phyloP scores from a whole-genome alignment of 768 basidiomycete species.

The Panellus pusillus region DNA sequence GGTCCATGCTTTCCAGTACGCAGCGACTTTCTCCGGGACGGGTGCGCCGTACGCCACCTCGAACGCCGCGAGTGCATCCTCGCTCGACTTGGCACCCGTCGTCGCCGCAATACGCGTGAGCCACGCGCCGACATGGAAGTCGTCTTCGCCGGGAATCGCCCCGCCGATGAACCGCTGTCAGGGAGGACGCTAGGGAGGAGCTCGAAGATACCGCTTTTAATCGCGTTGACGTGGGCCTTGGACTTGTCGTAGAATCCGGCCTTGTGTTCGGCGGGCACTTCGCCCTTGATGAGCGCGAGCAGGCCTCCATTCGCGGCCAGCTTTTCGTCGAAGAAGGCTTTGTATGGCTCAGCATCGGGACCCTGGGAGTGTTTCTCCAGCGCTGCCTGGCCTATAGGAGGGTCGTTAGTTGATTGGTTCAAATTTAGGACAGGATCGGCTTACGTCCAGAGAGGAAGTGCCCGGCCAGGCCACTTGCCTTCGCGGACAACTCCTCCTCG shows the following conservation, averaged over 20 bases:
- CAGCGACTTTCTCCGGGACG: slow-evolving; percentile 38
- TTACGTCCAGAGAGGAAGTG: slow-evolving; percentile 41
- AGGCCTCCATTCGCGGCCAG: slow-evolving; percentile 38
- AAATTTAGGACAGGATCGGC: slow-evolving; percentile 17
- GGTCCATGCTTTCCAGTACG: slow-evolving; percentile 47
- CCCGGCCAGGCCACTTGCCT: slow-evolving; percentile 31
- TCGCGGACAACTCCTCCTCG: slow-evolving; percentile 45
- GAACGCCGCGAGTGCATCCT: slow-evolving; percentile 37
- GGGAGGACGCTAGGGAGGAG: slow-evolving; percentile 43
- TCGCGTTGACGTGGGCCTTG: slow-evolving; percentile 35
- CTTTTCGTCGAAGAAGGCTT: slow-evolving; percentile 46
- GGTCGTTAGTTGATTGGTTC: not conserved
- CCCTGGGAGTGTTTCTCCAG: slow-evolving; percentile 37
- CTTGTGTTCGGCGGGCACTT: slow-evolving; percentile 34
- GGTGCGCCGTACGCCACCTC: slow-evolving; percentile 39
- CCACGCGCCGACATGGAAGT: slow-evolving; percentile 57
- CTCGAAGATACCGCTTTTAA: slow-evolving; percentile 38
- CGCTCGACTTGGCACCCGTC: slow-evolving; percentile 35
- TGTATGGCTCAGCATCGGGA: slow-evolving; percentile 36
- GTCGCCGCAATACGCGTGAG: slow-evolving; percentile 46
- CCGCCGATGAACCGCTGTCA: slow-evolving; percentile 46
- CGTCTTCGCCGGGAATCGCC: slow-evolving; percentile 48
- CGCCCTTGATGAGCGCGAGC: slow-evolving; percentile 42
- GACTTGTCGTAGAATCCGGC: slow-evolving; percentile 40
- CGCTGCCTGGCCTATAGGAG: slow-evolving; percentile 40